Percentiles rank a stretch among this genome's conserved stretches.
Evolutionary conservation across 805 yeast species (phyloP).

Genomic region (Sugiyamaella americana): DNA sequence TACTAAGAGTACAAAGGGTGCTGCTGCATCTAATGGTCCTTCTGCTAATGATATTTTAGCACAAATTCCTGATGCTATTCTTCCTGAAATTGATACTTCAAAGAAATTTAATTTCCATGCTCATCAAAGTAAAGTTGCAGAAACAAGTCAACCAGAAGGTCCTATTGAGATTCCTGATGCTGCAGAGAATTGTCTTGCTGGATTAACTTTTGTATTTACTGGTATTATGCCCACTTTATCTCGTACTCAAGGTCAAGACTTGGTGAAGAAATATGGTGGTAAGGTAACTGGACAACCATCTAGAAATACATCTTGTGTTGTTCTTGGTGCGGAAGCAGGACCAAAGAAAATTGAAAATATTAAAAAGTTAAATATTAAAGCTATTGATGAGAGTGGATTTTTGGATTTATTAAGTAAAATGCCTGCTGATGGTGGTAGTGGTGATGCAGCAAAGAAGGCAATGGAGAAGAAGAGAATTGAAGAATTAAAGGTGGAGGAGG

Average conservation of each 20-base stretch:
- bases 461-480: slow-evolving; percentile 63
- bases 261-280: slow-evolving; percentile 87
- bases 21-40: not conserved
- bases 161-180: slow-evolving; percentile 65
- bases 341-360: slow-evolving; percentile 88
- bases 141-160: slow-evolving; percentile 15
- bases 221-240: slow-evolving; percentile 79
- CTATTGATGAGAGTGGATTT: slow-evolving; percentile 84
- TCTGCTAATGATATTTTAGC: slow-evolving; percentile 53
- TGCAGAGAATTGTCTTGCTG: slow-evolving; percentile 76
- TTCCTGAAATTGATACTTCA: slow-evolving; percentile 44
- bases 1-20: no score
- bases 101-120: slow-evolving; percentile 53
- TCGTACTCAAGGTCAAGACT: slow-evolving; percentile 64
- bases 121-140: slow-evolving; percentile 42
- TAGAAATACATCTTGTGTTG: slow-evolving; percentile 80
- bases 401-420: slow-evolving; percentile 61
- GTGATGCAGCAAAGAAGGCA: slow-evolving; percentile 72
- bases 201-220: slow-evolving; percentile 88
- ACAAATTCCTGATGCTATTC: slow-evolving; percentile 67
- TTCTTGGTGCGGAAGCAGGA: slow-evolving; percentile 93
- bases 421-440: slow-evolving; percentile 91
- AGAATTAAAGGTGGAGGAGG: slow-evolving; percentile 49
- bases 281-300: slow-evolving; percentile 77
- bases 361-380: slow-evolving; percentile 63